phyloP scores from a whole-genome alignment of 2,329 filamentous ascomycete species.

The Aspergillus intermedius region DNA sequence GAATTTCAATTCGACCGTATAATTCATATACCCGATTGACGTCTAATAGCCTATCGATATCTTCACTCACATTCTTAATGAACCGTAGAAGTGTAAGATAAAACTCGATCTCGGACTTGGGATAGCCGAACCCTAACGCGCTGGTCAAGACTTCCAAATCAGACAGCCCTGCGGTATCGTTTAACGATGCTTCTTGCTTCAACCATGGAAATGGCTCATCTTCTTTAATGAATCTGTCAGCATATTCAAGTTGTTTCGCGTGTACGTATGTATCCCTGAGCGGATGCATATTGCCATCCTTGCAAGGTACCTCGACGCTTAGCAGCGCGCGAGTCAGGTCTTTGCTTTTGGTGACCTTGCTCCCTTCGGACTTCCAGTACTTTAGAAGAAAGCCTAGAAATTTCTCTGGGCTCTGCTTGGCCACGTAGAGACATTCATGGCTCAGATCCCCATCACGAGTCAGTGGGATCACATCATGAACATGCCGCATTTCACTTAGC shows the following conservation, averaged over 20 bases:
- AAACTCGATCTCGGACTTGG: conserved; percentile 4
- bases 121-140: conserved; percentile 4
- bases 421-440: conserved; percentile 5
- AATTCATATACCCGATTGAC: conserved; percentile 3
- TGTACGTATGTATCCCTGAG: conserved; percentile 4
- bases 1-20: conserved; percentile 3
- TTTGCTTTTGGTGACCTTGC: not conserved
- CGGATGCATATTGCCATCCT: conserved; percentile 2
- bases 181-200: not conserved
- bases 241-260: conserved; percentile 1
- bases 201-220: conserved; percentile 6
- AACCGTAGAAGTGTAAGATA: conserved; percentile 2
- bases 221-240: conserved; percentile 1
- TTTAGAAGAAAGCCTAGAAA: conserved; percentile 4
- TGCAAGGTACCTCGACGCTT: conserved; percentile 3
- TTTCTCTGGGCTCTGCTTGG: not conserved
- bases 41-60: not conserved
- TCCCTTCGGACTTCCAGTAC: conserved; percentile 1
- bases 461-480: conserved; percentile 3
- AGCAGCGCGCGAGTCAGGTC: conserved; percentile 1
- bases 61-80: not conserved
- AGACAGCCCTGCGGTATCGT: not conserved
- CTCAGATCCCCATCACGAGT: not conserved
- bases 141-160: conserved; percentile 1
- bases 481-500: conserved; percentile 2